Conservation (phyloP, 768 basidiomycete species). For the Tricholoma hemisulphureum region DNA sequence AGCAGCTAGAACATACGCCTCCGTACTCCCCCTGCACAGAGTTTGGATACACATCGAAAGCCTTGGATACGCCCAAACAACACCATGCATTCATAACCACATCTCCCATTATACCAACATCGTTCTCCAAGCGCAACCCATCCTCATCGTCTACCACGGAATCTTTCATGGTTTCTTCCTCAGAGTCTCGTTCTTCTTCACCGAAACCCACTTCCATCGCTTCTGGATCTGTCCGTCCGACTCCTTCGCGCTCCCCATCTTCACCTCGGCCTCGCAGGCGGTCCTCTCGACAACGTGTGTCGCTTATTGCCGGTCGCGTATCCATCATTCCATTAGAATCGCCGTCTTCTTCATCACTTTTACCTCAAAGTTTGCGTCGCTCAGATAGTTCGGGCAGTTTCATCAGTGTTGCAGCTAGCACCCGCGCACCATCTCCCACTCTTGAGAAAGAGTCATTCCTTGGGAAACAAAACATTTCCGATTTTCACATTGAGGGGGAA, state of each 20-base stretch:
- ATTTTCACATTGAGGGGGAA: constrained; percentile 83
- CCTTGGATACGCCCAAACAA: constrained; percentile 32
- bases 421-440: constrained; percentile 62
- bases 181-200: constrained; percentile 35
- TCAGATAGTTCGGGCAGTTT: constrained; percentile 62
- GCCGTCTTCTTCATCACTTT: constrained; percentile 58
- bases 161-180: constrained; percentile 32
- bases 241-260: constrained; percentile 49
- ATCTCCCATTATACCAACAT: constrained; percentile 28
- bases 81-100: constrained; percentile 34
- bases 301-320: constrained; percentile 78
- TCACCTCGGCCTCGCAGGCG: constrained; percentile 67
- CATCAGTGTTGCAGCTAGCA: constrained; percentile 58
- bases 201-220: constrained; percentile 22
- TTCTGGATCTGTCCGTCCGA: constrained; percentile 27
- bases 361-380: constrained; percentile 63
- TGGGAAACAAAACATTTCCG: constrained; percentile 75
- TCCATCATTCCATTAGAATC: constrained; percentile 76
- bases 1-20: constrained; percentile 17
- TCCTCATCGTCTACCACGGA: constrained; percentile 26
- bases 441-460: constrained; percentile 44
- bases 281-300: constrained; percentile 83
- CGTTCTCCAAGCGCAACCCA: constrained; percentile 27
- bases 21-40: constrained; percentile 14
- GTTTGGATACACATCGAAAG: constrained; percentile 17